Conservation (phyloP, 140 eudicot species). For the Oenanthe javanica region DNA sequence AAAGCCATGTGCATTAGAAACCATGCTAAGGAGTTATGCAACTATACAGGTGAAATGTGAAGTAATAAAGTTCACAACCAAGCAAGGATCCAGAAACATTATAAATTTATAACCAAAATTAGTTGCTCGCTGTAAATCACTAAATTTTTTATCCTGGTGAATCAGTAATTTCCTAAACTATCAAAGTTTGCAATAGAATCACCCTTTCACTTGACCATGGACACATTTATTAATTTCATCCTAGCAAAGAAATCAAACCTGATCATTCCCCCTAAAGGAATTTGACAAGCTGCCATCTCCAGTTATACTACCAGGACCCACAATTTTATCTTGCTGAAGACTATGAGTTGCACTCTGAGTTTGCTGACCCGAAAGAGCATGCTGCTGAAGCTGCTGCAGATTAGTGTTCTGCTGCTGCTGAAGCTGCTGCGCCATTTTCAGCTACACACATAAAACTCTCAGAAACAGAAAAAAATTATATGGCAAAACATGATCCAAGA, state of each 20-base stretch:
- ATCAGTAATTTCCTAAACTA: not conserved
- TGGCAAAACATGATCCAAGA: not conserved
- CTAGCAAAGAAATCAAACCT: slow-evolving; percentile 40
- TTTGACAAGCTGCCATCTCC: slow-evolving; percentile 92
- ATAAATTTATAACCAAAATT: not conserved
- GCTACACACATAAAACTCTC: slow-evolving; percentile 23
- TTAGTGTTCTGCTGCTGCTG: slow-evolving; percentile 41
- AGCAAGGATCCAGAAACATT: not conserved
- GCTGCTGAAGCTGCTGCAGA: slow-evolving; percentile 47
- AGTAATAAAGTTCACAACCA: not conserved
- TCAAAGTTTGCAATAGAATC: not conserved
- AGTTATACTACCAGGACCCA: slow-evolving; percentile 60
- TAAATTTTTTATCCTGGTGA: not conserved
- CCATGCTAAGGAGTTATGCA: not conserved
- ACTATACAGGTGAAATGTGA: too few relatives aligned
- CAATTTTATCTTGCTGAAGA: slow-evolving; percentile 81
- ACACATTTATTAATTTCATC: not conserved
- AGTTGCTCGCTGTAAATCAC: not conserved
- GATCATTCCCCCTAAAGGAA: slow-evolving; percentile 91
- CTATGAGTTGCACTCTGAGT: slow-evolving; percentile 62
- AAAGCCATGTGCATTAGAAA: slow-evolving; percentile 31
- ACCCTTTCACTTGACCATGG: not conserved
- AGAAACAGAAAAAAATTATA: not conserved
- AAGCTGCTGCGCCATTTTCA: slow-evolving; percentile 62
- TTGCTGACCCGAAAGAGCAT: slow-evolving; percentile 65